Base-by-base conservation (phyloP, 768 basidiomycete species). In the Amanita thiersii region DNA sequence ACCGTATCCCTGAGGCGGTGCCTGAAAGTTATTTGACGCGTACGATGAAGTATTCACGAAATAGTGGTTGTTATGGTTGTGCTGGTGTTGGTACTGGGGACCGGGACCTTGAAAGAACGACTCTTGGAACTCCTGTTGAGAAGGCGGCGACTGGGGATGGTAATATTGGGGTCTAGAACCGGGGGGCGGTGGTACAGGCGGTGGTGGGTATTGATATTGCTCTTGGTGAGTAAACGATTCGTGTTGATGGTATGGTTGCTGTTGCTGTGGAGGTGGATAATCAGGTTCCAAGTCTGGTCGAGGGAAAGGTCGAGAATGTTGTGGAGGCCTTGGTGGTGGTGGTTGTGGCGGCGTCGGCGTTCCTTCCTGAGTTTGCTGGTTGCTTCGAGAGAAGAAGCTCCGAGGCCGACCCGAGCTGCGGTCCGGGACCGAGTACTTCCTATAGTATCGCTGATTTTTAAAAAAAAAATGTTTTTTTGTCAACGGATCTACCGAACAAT, bases 271-370 rank as follows among this genome's bases (percentile, higher is more conserved):
- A 40, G 47, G 56, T 18, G 60, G 56, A 39, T 52, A 45, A 44
- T 73, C 73, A 3, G 75, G 70, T 29, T 66, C 72, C 10, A 82
- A 69, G 52, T 84, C 80, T 10, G 81, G 81, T 36, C 81, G 66
- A n/a, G 80, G 59, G 45, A 82, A 80, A 8, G 45, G 52, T 23
- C 59, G 45, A 30, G 55, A 50, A 5, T 66, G 55, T 8, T 49
- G 52, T 7, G 59, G 58, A 5, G 62, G 69, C 7, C 57, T 61
- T n/a, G 66, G 62, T 8, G 64, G 60, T 4, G 59, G 53, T 5
- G 60, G 56, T 12, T 55, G 50, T 11, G 56, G 49, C 39, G 37
- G 46, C 37, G 34, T 24, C 23, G 4, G n/a, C 5, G n/a, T 12
- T 28, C 2, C 15, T 24, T 7, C 24, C 47, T 24, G 52, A 46